Conservation (phyloP, 2,329 filamentous ascomycete species). For the Talaromyces verruculosus region DNA sequence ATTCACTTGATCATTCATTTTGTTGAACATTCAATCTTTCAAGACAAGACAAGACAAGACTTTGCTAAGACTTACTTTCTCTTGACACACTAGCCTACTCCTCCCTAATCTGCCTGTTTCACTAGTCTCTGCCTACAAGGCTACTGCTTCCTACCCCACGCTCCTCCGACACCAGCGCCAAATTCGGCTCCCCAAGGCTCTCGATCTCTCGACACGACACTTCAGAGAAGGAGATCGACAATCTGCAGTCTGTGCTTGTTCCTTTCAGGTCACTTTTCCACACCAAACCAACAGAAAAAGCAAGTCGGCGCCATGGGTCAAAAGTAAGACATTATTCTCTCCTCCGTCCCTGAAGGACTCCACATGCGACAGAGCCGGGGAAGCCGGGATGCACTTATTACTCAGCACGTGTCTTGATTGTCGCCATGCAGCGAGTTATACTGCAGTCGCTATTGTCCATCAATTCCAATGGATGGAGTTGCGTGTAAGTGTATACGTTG, state of each 20-base stretch:
- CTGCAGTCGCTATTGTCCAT: background rate
- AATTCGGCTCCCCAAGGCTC: background rate
- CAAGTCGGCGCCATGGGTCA: slow-evolving; percentile 15
- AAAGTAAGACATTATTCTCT: slow-evolving; percentile 17
- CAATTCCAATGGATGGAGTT: background rate
- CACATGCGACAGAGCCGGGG: background rate
- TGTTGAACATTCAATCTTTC: background rate
- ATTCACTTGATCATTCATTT: background rate
- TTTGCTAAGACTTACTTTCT: background rate
- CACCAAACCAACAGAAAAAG: background rate
- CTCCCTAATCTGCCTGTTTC: background rate
- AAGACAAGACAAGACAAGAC: background rate
- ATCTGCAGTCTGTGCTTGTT: slow-evolving; percentile 1
- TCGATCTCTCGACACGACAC: background rate
- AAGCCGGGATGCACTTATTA: background rate
- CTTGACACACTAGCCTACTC: background rate
- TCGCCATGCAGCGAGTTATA: background rate
- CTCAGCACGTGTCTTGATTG: background rate
- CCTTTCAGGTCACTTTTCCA: too few species aligned
- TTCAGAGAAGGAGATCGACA: background rate
- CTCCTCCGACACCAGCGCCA: background rate
- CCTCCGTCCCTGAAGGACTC: background rate
- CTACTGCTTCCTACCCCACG: background rate
- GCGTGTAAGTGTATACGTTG: background rate
- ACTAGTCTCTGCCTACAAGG: background rate